These are phyloP conservation scores for Rhodofomes roseus DNA, from an alignment of 1,284 basidiomycete species.

Conservation along the genomic window DNA sequence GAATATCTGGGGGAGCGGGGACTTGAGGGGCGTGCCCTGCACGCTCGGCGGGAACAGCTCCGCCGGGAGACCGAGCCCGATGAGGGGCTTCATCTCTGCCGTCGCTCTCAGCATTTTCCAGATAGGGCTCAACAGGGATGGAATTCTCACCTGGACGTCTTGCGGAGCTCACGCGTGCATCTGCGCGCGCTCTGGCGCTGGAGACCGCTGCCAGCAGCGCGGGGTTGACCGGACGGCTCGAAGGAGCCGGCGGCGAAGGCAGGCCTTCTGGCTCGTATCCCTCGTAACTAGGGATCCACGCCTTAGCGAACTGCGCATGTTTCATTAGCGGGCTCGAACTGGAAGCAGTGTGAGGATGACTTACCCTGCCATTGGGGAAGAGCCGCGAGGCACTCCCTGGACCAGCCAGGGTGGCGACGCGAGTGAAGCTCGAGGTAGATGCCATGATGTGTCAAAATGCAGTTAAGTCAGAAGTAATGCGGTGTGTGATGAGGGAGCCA, in stretches of 20 bases:
- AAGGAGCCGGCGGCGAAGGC: background rate
- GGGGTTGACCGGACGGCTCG: background rate
- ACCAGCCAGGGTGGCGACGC: conserved; percentile 1
- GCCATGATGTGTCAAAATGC: background rate
- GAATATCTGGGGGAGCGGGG: background rate
- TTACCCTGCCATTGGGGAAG: background rate
- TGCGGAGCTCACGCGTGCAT: background rate
- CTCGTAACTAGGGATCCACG: background rate
- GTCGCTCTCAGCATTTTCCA: background rate
- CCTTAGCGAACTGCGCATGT: background rate
- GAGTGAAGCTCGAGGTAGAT: background rate
- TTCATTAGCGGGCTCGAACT: background rate
- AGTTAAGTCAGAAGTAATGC: background rate
- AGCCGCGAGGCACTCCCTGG: background rate
- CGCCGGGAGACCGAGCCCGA: background rate
- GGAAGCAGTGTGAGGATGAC: background rate
- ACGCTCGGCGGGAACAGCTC: background rate
- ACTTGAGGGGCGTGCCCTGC: background rate
- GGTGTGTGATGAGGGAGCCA: background rate
- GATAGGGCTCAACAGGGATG: background rate
- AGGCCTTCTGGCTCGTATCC: background rate
- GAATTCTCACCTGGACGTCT: background rate
- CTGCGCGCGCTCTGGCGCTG: background rate
- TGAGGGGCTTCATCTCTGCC: background rate
- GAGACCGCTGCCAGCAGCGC: background rate